Evolutionary conservation across 257 asterid genomes (phyloP).

Genomic region (Gentiana straminea): DNA sequence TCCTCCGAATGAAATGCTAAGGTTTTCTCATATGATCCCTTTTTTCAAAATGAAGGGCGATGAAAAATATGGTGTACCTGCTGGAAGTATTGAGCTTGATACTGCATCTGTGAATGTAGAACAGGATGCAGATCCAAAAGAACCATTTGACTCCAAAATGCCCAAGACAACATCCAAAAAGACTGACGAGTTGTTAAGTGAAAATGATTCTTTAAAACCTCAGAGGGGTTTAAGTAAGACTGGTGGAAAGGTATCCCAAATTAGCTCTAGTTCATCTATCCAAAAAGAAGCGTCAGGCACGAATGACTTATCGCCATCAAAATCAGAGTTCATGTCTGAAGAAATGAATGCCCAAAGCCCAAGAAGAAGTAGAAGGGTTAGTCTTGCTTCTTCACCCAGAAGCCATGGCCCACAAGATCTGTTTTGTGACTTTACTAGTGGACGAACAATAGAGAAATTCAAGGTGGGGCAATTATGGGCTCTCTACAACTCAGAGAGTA

Average conservation of each 20-base stretch:
- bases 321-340: neutral
- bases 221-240: slow-evolving; percentile 17
- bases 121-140: slow-evolving; percentile 6
- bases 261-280: neutral
- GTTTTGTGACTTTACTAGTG: slow-evolving; percentile 14
- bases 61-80: slow-evolving; percentile 64
- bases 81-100: slow-evolving; percentile 77
- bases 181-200: slow-evolving; percentile 16
- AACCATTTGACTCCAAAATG: slow-evolving; percentile 6
- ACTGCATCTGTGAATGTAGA: slow-evolving; percentile 57
- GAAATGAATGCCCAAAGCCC: neutral
- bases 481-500: slow-evolving; percentile 12
- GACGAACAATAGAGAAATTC: slow-evolving; percentile 12
- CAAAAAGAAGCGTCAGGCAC: neutral
- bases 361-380: neutral
- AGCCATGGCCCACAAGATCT: slow-evolving; percentile 7
- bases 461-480: slow-evolving; percentile 20
- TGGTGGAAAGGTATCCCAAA: slow-evolving; percentile 1
- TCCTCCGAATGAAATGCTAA: slow-evolving; percentile 31
- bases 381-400: slow-evolving; percentile 2
- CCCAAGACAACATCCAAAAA: slow-evolving; percentile 11
- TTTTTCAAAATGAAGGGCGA: slow-evolving; percentile 39
- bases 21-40: slow-evolving; percentile 60
- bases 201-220: slow-evolving; percentile 14
- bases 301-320: slow-evolving; percentile 1